Evolutionary conservation across 352 stramenopile species (phyloP).

Genomic region (Globisporangium acanthophoron): DNA sequence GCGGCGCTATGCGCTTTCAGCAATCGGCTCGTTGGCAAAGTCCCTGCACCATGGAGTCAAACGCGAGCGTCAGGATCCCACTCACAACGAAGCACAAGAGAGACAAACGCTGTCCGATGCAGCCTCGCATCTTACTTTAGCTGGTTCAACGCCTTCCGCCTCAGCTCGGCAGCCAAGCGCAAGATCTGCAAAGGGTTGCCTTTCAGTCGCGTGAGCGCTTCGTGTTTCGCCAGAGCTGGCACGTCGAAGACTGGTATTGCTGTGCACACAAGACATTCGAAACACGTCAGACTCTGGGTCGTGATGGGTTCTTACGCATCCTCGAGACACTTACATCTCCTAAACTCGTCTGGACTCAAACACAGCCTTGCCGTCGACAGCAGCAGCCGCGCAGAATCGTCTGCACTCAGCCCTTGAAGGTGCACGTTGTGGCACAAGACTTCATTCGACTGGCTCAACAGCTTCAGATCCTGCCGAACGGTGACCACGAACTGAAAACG

Average conservation of each 20-base stretch:
- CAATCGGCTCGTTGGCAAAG: constrained; percentile 7
- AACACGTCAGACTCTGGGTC: not conserved
- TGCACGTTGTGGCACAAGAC: constrained; percentile 21
- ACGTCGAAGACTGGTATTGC: constrained; percentile 14
- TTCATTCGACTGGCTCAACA: constrained; percentile 11
- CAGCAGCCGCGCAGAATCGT: constrained; percentile 41
- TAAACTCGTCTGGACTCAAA: constrained; percentile 31
- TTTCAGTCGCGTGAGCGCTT: constrained; percentile 21
- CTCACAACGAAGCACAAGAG: not conserved
- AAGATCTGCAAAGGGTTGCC: constrained; percentile 27
- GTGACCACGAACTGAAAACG: constrained; percentile 28
- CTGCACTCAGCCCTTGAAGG: constrained; percentile 30
- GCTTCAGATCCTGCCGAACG: constrained; percentile 21
- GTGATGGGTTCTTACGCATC: not conserved
- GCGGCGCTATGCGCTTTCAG: constrained; percentile 3
- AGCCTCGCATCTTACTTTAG: constrained; percentile 12
- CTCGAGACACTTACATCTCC: constrained; percentile 26
- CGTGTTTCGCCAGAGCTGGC: constrained; percentile 19
- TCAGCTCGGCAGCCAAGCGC: constrained; percentile 14
- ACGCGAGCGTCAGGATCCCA: not conserved
- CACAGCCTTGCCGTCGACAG: constrained; percentile 33
- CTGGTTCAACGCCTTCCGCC: constrained; percentile 8
- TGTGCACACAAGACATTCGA: not conserved
- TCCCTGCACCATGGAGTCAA: constrained; percentile 14
- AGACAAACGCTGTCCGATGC: not conserved